Conservation (phyloP, 805 yeast species). For the Wickerhamiella vanderwaltii region DNA sequence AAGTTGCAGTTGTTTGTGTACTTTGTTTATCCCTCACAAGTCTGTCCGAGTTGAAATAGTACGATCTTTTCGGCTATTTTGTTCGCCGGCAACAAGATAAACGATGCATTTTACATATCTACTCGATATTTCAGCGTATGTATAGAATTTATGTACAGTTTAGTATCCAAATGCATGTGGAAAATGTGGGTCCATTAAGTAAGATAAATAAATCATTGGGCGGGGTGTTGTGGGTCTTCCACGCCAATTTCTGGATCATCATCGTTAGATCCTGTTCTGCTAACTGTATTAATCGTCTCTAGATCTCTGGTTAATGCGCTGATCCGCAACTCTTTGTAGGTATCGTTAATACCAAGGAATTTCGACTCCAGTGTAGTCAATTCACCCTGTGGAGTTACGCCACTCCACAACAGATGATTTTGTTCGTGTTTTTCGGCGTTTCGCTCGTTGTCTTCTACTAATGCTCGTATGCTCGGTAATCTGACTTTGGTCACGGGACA, state of each 20-base stretch:
- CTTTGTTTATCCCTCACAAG: too few species aligned
- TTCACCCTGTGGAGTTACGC: background rate
- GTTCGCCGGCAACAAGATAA: too few species aligned
- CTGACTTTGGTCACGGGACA: conserved; percentile 27
- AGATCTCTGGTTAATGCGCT: conserved; percentile 15
- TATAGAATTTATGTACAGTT: too few species aligned
- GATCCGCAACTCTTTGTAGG: conserved; percentile 5
- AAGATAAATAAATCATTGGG: too few species aligned
- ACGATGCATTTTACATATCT: too few species aligned
- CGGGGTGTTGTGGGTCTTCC: too few species aligned
- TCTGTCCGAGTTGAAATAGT: too few species aligned
- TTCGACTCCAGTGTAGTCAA: conserved; percentile 11
- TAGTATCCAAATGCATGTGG: too few species aligned
- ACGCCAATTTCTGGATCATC: background rate
- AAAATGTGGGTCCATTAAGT: too few species aligned
- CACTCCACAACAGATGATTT: conserved; percentile 2
- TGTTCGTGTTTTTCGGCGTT: background rate
- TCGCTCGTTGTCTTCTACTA: conserved; percentile 22
- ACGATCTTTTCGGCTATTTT: too few species aligned
- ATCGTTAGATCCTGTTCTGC: background rate
- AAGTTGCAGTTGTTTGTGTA: too few species aligned
- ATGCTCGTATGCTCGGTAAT: conserved; percentile 20
- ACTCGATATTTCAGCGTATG: too few species aligned
- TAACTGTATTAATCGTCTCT: conserved; percentile 3
- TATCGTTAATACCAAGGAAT: conserved; percentile 1